phyloP scores from a whole-genome alignment of 768 basidiomycete species.

The Boletus rubroflammeus region DNA sequence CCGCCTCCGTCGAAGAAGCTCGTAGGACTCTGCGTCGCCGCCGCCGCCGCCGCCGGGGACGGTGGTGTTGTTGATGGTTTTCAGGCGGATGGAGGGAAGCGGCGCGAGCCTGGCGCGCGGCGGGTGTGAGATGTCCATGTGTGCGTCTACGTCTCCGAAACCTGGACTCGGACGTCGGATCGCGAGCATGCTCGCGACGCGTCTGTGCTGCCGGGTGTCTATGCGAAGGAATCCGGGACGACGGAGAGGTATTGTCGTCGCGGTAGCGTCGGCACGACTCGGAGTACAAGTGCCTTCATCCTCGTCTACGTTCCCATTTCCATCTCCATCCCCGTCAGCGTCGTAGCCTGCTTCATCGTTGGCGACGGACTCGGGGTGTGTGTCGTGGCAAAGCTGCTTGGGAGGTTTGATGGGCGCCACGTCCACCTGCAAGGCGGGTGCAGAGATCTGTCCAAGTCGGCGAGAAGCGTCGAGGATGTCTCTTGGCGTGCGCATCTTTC shows the following conservation, averaged over 20 bases:
- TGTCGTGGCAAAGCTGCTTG: background rate
- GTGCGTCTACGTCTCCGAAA: background rate
- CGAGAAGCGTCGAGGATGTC: conserved; percentile 14
- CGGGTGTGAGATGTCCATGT: background rate
- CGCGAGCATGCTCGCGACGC: conserved; percentile 26
- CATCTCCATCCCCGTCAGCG: conserved; percentile 9
- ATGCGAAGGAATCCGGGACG: conserved; percentile 21
- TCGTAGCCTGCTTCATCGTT: conserved; percentile 27
- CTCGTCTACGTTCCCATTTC: conserved; percentile 2
- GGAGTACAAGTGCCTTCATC: background rate
- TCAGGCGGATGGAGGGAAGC: background rate
- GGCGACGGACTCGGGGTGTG: background rate
- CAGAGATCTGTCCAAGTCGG: conserved; percentile 5
- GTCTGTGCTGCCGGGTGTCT: conserved; percentile 25
- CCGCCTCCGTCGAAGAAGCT: conserved; percentile 17
- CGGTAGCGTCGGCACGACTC: background rate
- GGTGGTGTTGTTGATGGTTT: background rate
- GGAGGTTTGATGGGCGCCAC: background rate
- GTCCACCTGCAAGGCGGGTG: background rate
- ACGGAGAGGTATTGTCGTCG: background rate
- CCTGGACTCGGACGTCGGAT: conserved; percentile 1
- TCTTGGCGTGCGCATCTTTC: conserved; percentile 2
- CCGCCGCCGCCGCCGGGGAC: no score
- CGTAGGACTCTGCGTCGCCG: conserved; percentile 2
- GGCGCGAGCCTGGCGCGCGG: background rate